Evolutionary conservation across 2,329 filamentous ascomycete species (phyloP).

Genomic region (Fusarium sp.): DNA sequence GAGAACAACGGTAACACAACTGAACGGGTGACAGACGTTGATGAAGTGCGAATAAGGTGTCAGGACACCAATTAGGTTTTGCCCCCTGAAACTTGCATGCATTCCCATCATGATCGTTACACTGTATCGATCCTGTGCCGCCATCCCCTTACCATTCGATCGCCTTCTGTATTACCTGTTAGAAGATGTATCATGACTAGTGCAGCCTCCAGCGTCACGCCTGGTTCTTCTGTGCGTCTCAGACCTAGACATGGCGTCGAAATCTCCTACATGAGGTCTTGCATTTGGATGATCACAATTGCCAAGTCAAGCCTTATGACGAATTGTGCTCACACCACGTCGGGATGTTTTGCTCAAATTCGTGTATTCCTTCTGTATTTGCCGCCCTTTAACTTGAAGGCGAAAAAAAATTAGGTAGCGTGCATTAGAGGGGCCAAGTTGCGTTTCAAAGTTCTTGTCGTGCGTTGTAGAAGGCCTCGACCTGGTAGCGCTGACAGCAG

Average conservation of each 20-base stretch:
- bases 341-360: not conserved
- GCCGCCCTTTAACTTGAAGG: conserved; percentile 9
- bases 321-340: conserved; percentile 23
- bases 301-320: conserved; percentile 24
- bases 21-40: conserved; percentile 1
- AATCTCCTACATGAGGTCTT: conserved; percentile 12
- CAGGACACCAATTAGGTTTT: conserved; percentile 29
- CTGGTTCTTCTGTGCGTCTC: conserved; percentile 18
- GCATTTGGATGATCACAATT: conserved; percentile 17
- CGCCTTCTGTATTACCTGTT: conserved; percentile 30
- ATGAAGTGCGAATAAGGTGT: conserved; percentile 29
- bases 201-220: not conserved
- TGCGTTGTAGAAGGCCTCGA: conserved; percentile 30
- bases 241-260: conserved; percentile 26
- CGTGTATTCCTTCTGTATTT: conserved; percentile 8
- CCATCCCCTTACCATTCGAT: conserved; percentile 32
- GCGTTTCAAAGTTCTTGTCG: conserved; percentile 34
- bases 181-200: conserved; percentile 16
- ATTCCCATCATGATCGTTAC: conserved; percentile 20
- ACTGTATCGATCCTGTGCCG: conserved; percentile 27
- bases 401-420: conserved; percentile 18
- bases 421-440: conserved; percentile 26
- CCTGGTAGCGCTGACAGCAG: conserved; percentile 35
- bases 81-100: conserved; percentile 45
- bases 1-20: not conserved